A percentile compares a stretch with the other conserved stretches of the same genome.
Conservation (phyloP, 306 rosid genomes). For the Pterocarpus macrocarpus region DNA sequence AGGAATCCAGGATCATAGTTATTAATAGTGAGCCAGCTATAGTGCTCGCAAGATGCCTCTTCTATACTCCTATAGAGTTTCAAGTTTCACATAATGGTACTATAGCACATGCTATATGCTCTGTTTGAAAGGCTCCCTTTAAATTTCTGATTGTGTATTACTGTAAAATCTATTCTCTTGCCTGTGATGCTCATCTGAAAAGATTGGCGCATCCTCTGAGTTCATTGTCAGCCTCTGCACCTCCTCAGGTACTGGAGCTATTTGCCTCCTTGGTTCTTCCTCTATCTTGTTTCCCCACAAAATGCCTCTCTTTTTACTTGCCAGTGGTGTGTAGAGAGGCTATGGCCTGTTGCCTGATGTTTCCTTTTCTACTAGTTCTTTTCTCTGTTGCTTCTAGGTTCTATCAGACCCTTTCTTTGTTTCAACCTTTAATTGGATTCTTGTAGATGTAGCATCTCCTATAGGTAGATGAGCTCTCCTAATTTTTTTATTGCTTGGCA, state of each 20-base stretch:
- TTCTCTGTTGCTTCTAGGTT: not conserved
- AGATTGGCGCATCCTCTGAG: constrained; percentile 9
- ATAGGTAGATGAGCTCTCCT: not conserved
- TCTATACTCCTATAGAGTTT: constrained; percentile 15
- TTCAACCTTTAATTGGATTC: constrained; percentile 30
- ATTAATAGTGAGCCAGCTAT: not conserved
- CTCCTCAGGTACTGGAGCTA: not conserved
- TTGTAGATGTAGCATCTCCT: constrained; percentile 6
- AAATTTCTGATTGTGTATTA: not conserved
- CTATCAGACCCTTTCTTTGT: constrained; percentile 3
- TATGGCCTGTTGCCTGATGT: not conserved
- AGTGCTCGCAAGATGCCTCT: constrained; percentile 4
- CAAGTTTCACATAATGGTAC: not conserved
- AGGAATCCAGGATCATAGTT: constrained; percentile 11
- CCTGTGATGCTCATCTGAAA: not conserved
- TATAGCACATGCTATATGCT: not conserved
- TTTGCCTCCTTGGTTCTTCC: not conserved
- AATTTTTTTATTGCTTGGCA: not conserved
- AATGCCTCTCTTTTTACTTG: constrained; percentile 11
- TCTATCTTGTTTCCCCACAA: not conserved
- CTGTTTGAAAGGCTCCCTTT: not conserved
- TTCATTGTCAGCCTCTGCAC: not conserved
- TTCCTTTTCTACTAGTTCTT: not conserved
- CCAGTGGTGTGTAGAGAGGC: not conserved
- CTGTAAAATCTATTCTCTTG: not conserved